These are phyloP conservation scores for Colletotrichum sp. DNA, from an alignment of 2,329 filamentous ascomycete genomes.

Conservation along the genomic window DNA sequence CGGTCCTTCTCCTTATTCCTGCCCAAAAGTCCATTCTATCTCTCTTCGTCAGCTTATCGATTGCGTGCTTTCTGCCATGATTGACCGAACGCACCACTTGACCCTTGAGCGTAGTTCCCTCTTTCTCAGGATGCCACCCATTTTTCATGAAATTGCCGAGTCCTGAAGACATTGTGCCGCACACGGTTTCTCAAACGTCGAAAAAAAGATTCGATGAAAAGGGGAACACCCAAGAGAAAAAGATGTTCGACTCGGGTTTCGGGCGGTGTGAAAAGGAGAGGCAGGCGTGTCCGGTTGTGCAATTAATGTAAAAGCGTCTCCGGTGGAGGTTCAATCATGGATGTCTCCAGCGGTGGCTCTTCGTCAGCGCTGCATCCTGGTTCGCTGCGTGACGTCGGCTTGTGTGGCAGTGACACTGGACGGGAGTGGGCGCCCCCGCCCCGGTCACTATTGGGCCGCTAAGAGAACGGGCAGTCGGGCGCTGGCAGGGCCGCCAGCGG, in stretches of 20 bases:
- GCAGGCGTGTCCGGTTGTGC: background rate
- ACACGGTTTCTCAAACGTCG: background rate
- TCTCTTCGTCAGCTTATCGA: background rate
- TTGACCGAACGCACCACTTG: constrained; percentile 47
- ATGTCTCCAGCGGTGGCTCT: constrained; percentile 10
- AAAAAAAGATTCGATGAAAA: background rate
- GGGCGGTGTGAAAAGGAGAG: constrained; percentile 6
- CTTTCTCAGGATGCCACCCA: constrained; percentile 59
- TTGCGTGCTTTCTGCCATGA: background rate
- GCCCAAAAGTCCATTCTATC: constrained; percentile 52
- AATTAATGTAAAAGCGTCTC: constrained; percentile 7
- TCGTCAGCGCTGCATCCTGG: constrained; percentile 17
- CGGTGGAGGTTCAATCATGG: constrained; percentile 1
- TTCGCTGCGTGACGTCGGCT: constrained; percentile 14
- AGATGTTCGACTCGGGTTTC: background rate
- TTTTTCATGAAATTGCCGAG: constrained; percentile 55
- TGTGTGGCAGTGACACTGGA: constrained; percentile 5
- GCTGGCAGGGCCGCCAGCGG: background rate
- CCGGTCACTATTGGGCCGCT: background rate
- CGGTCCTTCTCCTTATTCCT: constrained; percentile 40
- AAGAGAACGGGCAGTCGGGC: background rate
- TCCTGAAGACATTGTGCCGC: constrained; percentile 42
- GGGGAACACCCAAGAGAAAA: background rate
- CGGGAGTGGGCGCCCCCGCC: background rate
- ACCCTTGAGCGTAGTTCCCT: constrained; percentile 42